Evolutionary conservation across 371 early-diverging fungal genomes (phyloP).

Genomic region (Actinomortierella wolfii): DNA sequence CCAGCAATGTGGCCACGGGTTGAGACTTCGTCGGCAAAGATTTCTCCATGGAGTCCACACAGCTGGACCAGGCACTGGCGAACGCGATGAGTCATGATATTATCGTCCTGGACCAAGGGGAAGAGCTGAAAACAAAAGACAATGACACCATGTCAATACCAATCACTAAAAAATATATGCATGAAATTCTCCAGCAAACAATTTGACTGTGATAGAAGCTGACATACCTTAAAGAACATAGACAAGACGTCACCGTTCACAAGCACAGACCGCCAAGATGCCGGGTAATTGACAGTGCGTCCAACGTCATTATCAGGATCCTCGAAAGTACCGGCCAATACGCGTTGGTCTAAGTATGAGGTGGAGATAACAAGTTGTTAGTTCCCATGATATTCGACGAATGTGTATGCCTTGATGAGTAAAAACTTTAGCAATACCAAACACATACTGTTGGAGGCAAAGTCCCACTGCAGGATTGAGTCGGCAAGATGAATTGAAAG

Average conservation of each 20-base stretch:
- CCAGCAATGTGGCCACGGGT: constrained; percentile 53
- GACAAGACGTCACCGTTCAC: constrained; percentile 60
- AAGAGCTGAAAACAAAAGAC: constrained; percentile 33
- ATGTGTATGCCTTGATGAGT: constrained; percentile 48
- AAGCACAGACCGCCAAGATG: constrained; percentile 51
- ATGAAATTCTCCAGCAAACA: no score
- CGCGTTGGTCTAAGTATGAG: constrained; percentile 22
- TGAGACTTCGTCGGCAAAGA: constrained; percentile 56
- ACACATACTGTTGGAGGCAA: constrained; percentile 54
- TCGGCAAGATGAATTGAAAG: constrained; percentile 54
- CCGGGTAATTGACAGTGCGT: constrained; percentile 54
- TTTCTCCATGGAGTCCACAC: constrained; percentile 69
- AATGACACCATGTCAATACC: no score
- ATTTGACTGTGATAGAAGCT: no score
- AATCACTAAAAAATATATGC: no score
- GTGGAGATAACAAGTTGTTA: background rate
- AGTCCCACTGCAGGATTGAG: constrained; percentile 74
- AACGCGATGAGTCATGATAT: constrained; percentile 57
- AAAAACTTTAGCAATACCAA: constrained; percentile 11
- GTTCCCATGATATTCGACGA: constrained; percentile 26
- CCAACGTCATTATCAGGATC: constrained; percentile 57
- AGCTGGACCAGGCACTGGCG: constrained; percentile 72
- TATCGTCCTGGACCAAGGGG: constrained; percentile 54
- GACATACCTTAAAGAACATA: constrained; percentile 59
- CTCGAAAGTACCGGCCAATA: constrained; percentile 45